phyloP scores from a whole-genome alignment of 2,329 filamentous ascomycete genomes.

The Cordyceps sp. region DNA sequence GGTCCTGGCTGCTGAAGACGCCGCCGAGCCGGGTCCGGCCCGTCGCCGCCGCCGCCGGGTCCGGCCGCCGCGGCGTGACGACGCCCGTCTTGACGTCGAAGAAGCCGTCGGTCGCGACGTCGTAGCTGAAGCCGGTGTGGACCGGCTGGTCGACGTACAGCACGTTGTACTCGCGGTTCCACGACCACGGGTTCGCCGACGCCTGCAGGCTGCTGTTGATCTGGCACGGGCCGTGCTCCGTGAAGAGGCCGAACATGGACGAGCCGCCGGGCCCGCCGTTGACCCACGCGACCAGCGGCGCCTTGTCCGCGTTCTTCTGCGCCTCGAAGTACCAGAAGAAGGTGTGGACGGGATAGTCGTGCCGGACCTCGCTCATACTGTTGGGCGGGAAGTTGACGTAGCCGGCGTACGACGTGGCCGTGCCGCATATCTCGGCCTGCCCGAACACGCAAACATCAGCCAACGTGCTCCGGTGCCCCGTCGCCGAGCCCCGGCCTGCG shows the following conservation, averaged over 20 bases:
- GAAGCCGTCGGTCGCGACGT: constrained; percentile 45
- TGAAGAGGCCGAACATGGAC: constrained; percentile 47
- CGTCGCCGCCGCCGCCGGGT: constrained; percentile 17
- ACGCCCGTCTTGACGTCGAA: constrained; percentile 29
- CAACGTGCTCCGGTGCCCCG: too few species aligned
- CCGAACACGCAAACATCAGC: too few species aligned
- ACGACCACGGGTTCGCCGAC: constrained; percentile 44
- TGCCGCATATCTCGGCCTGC: constrained; percentile 1
- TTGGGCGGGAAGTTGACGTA: constrained; percentile 2
- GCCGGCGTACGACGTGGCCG: constrained; percentile 1
- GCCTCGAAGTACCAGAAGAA: constrained; percentile 36
- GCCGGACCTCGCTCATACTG: background rate
- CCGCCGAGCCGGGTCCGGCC: constrained; percentile 21
- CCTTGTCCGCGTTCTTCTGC: constrained; percentile 19
- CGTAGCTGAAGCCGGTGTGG: constrained; percentile 52
- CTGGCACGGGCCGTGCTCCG: constrained; percentile 37
- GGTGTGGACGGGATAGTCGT: background rate
- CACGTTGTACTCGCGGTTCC: constrained; percentile 37
- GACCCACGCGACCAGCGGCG: constrained; percentile 42
- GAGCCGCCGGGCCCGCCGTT: constrained; percentile 47
- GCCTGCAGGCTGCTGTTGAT: constrained; percentile 29
- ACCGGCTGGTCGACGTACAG: constrained; percentile 45
- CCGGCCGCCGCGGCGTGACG: constrained; percentile 18
- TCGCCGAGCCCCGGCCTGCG: too few species aligned
- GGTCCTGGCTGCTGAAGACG: constrained; percentile 14